Evolutionary conservation across 164 flowering plant genomes (phyloP).

Genomic region (Pachysandra terminalis): DNA sequence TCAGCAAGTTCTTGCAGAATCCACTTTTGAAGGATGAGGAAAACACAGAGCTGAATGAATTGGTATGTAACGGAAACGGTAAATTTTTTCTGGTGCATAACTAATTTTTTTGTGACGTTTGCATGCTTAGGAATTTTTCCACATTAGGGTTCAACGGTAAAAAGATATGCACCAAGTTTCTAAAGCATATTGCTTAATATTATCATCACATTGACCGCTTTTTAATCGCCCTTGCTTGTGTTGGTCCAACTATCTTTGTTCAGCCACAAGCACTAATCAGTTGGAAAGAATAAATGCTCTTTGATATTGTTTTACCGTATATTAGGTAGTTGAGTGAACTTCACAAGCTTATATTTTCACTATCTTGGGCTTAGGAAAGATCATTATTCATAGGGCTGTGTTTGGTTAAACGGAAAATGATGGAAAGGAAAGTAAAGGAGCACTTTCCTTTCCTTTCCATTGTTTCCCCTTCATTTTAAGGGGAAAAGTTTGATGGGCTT

Average conservation of each 20-base stretch:
- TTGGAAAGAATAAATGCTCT: no score
- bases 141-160: no score
- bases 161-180: background rate
- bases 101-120: background rate
- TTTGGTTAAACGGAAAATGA: no score
- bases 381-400: no score
- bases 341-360: no score
- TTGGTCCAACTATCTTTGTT: background rate
- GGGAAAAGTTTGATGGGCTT: no score
- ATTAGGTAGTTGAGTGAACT: background rate
- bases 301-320: no score
- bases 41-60: conserved; percentile 26
- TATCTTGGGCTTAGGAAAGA: no score
- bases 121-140: background rate
- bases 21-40: conserved; percentile 47
- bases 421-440: no score
- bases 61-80: conserved; percentile 36
- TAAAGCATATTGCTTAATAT: background rate
- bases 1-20: conserved; percentile 57
- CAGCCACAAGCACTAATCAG: background rate
- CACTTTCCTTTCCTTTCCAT: no score
- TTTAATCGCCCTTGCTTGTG: background rate
- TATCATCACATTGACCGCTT: background rate
- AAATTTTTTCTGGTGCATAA: background rate
- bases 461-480: no score